These are phyloP conservation scores for Aphanomyces euteiches DNA, from an alignment of 352 stramenopile species.

Conservation along the genomic window DNA sequence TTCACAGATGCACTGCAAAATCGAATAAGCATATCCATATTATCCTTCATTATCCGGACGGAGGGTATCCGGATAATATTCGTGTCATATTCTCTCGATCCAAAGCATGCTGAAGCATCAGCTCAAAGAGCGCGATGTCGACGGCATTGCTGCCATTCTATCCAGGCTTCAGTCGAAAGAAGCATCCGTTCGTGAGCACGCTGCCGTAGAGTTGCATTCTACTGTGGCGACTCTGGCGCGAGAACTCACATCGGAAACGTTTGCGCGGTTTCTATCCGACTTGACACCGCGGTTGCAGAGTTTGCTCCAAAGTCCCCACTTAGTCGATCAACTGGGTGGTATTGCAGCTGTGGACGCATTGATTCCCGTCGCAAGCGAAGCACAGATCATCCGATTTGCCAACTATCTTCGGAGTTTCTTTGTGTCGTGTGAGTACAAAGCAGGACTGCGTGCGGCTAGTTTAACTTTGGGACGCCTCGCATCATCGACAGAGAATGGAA, in stretches of 20 bases:
- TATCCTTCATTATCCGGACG: background rate
- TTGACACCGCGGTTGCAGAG: conserved; percentile 74
- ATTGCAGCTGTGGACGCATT: conserved; percentile 72
- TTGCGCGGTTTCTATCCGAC: conserved; percentile 65
- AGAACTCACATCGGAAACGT: conserved; percentile 74
- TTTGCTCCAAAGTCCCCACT: conserved; percentile 56
- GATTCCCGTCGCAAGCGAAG: conserved; percentile 77
- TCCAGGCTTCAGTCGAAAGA: conserved; percentile 18
- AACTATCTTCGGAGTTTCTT: conserved; percentile 88
- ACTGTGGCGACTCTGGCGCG: conserved; percentile 56
- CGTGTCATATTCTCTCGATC: background rate
- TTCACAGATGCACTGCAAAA: too few species aligned
- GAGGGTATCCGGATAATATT: conserved; percentile 6
- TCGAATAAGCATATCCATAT: background rate
- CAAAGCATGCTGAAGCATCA: conserved; percentile 26
- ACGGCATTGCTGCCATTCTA: conserved; percentile 12
- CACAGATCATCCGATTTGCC: conserved; percentile 87
- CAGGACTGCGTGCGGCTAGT: conserved; percentile 60
- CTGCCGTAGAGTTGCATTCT: conserved; percentile 12
- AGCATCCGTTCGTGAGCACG: conserved; percentile 10
- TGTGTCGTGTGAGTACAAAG: conserved; percentile 57
- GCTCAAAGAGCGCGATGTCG: conserved; percentile 28
- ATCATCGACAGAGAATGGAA: conserved; percentile 55
- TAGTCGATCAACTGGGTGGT: conserved; percentile 68
- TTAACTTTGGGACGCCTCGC: conserved; percentile 82